A percentile compares a stretch with the other conserved stretches of the same genome.
These are phyloP conservation scores for Sherardia arvensis DNA, from an alignment of 257 asterid species.

Conservation along the genomic window DNA sequence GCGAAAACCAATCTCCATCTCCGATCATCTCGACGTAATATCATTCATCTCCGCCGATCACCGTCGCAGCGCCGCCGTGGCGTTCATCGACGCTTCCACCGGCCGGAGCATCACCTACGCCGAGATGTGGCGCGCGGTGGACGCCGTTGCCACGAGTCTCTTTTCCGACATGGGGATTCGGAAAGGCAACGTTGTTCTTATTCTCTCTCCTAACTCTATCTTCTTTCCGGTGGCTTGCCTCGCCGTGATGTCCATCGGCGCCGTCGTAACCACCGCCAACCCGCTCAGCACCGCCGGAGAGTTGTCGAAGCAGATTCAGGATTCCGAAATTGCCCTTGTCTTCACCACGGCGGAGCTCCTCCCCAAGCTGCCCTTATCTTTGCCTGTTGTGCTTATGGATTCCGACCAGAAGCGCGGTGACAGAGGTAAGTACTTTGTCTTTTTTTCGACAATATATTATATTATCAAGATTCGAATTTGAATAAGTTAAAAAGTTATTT, in stretches of 20 bases:
- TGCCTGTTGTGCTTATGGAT: slow-evolving; percentile 46
- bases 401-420: background rate
- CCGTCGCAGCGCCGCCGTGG: slow-evolving; percentile 31
- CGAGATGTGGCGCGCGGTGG: slow-evolving; percentile 66
- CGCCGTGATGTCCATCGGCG: slow-evolving; percentile 85
- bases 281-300: slow-evolving; percentile 75
- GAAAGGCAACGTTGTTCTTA: slow-evolving; percentile 64
- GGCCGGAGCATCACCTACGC: slow-evolving; percentile 50
- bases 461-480: too few species aligned
- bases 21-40: slow-evolving; percentile 58
- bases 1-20: slow-evolving; percentile 47
- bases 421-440: too few species aligned
- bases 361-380: slow-evolving; percentile 30
- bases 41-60: slow-evolving; percentile 86
- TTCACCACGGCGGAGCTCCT: slow-evolving; percentile 51
- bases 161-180: slow-evolving; percentile 48
- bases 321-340: slow-evolving; percentile 67
- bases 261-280: slow-evolving; percentile 79
- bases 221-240: slow-evolving; percentile 77
- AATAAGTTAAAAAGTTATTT: too few species aligned
- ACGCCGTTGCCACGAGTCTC: slow-evolving; percentile 52
- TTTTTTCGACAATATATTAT: too few species aligned
- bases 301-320: slow-evolving; percentile 60
- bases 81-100: slow-evolving; percentile 76
- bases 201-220: slow-evolving; percentile 74